Evolutionary conservation across 1,139 yeast species (phyloP).

Genomic region (Scheffersomyces titani): DNA sequence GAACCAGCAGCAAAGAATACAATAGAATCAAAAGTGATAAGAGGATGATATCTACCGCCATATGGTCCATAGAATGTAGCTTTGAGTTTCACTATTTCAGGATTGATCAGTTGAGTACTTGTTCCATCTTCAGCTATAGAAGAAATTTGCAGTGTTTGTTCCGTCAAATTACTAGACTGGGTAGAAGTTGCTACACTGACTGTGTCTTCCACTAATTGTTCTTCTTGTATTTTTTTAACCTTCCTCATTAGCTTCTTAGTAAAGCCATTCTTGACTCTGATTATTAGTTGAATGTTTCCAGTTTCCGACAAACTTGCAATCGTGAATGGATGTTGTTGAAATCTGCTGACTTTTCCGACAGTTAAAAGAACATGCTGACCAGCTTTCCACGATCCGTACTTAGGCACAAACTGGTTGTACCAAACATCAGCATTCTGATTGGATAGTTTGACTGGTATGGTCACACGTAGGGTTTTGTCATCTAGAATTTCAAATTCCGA

Average conservation of each 20-base stretch:
- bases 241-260: slow-evolving; percentile 37
- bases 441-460: slow-evolving; percentile 31
- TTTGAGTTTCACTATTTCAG: slow-evolving; percentile 22
- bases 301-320: slow-evolving; percentile 39
- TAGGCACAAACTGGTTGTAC: slow-evolving; percentile 36
- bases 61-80: slow-evolving; percentile 46
- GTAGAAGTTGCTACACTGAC: neutral
- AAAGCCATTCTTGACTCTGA: slow-evolving; percentile 45
- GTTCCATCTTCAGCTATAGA: neutral
- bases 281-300: slow-evolving; percentile 40
- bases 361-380: slow-evolving; percentile 49
- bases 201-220: slow-evolving; percentile 9
- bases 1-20: slow-evolving; percentile 46
- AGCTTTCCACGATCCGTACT: slow-evolving; percentile 45
- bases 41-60: slow-evolving; percentile 44
- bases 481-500: slow-evolving; percentile 44
- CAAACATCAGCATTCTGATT: slow-evolving; percentile 22
- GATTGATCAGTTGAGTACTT: slow-evolving; percentile 1
- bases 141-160: neutral
- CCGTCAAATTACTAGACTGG: neutral
- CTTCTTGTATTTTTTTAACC: slow-evolving; percentile 20
- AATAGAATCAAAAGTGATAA: slow-evolving; percentile 42
- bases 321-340: slow-evolving; percentile 53
- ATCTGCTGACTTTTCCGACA: slow-evolving; percentile 35
- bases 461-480: slow-evolving; percentile 40